A percentile compares a stretch with the other conserved stretches of the same genome.
These are phyloP conservation scores for Penicillium sclerotiorum DNA, from an alignment of 2,329 filamentous ascomycete species.

Conservation along the genomic window DNA sequence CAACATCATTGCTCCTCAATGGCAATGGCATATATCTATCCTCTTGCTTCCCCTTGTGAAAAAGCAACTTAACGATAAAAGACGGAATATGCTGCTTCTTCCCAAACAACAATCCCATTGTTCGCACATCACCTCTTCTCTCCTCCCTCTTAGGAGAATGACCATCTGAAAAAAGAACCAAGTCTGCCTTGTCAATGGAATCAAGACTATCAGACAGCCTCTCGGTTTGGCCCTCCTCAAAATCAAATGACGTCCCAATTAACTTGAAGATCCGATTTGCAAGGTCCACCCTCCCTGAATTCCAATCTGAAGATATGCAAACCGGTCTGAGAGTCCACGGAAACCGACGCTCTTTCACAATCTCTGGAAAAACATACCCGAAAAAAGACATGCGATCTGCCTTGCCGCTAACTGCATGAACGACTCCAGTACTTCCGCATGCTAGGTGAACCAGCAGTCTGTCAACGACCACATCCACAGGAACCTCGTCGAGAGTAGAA, in stretches of 20 bases:
- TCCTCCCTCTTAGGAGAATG: neutral
- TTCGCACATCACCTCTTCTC: neutral
- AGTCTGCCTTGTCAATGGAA: neutral
- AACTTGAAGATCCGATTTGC: neutral
- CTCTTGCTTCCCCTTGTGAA: too few species aligned
- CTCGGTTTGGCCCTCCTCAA: neutral
- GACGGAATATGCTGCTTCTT: neutral
- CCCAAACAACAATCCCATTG: neutral
- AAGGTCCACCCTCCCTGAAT: too few species aligned
- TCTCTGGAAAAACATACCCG: neutral
- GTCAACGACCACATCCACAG: neutral
- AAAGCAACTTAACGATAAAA: neutral
- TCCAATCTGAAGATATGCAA: neutral
- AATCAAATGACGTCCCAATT: neutral
- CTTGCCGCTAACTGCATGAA: constrained; percentile 1
- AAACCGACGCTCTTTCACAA: neutral
- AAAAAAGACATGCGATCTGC: too few species aligned
- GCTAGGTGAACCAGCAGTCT: neutral
- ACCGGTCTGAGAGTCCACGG: neutral
- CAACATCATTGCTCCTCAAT: too few species aligned
- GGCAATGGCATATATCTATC: too few species aligned
- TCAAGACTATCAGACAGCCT: neutral
- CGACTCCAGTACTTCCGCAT: neutral
- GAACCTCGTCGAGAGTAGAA: neutral
- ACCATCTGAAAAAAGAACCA: neutral